Percentiles rank a stretch among this genome's conserved stretches.
phyloP scores from a whole-genome alignment of 441 rosid species.

The Raphanus hybrid region DNA sequence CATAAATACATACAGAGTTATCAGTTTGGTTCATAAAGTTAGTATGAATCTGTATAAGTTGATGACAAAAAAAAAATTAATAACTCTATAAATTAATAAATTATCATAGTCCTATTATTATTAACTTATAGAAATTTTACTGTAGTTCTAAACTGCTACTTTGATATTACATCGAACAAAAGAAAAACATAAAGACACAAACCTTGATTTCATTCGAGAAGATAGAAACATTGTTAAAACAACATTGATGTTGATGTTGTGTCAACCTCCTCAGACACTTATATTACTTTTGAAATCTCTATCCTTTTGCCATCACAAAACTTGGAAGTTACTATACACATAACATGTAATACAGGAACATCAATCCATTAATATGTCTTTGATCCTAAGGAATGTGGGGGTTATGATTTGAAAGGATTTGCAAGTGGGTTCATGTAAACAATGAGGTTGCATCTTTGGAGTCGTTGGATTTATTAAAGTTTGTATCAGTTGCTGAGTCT shows the following conservation, averaged over 20 bases:
- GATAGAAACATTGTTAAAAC: background rate
- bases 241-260: background rate
- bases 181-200: background rate
- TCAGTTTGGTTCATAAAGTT: too few relatives aligned
- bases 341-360: background rate
- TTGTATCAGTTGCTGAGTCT: background rate
- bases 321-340: background rate
- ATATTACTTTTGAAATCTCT: background rate
- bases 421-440: background rate
- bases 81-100: too few relatives aligned
- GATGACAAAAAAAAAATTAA: too few relatives aligned
- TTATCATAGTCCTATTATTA: too few relatives aligned
- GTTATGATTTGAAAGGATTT: background rate
- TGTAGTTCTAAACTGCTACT: background rate
- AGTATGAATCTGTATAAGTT: too few relatives aligned
- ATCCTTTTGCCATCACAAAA: background rate
- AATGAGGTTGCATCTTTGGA: background rate
- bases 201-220: background rate
- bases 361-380: background rate
- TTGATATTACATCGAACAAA: background rate
- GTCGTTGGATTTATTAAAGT: background rate
- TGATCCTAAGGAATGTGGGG: background rate
- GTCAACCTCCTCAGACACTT: background rate
- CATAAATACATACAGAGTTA: too few relatives aligned
- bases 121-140: too few relatives aligned